These are phyloP conservation scores for Aspergillus texensis DNA, from an alignment of 2,329 filamentous ascomycete genomes.

Conservation along the genomic window DNA sequence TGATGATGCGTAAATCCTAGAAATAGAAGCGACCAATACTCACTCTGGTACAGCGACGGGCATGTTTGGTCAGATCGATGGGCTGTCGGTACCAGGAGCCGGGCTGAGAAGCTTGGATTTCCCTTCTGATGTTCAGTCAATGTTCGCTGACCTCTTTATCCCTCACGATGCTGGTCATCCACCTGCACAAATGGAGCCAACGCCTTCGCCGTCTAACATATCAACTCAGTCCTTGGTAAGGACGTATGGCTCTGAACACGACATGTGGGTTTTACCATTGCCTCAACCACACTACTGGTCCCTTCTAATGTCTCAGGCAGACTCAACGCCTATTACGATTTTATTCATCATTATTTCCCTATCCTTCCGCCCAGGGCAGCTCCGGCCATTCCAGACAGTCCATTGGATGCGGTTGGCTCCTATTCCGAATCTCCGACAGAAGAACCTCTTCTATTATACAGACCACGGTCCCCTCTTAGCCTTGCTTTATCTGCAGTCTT, in stretches of 20 bases:
- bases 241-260: slow-evolving; percentile 43
- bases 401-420: slow-evolving; percentile 36
- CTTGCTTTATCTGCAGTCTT: slow-evolving; percentile 48
- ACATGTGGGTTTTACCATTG: slow-evolving; percentile 37
- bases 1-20: slow-evolving; percentile 4
- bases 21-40: slow-evolving; percentile 18
- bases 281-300: not conserved
- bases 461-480: slow-evolving; percentile 46
- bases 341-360: slow-evolving; percentile 50
- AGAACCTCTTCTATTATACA: slow-evolving; percentile 36
- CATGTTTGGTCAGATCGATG: slow-evolving; percentile 46
- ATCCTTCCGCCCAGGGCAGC: slow-evolving; percentile 44
- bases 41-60: slow-evolving; percentile 30
- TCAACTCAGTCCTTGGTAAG: slow-evolving; percentile 37
- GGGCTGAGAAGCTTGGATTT: slow-evolving; percentile 45
- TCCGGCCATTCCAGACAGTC: slow-evolving; percentile 34
- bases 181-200: slow-evolving; percentile 31
- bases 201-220: slow-evolving; percentile 30
- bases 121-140: slow-evolving; percentile 37
- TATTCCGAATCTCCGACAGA: slow-evolving; percentile 33
- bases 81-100: slow-evolving; percentile 43
- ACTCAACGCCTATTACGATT: slow-evolving; percentile 50
- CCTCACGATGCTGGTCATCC: slow-evolving; percentile 26
- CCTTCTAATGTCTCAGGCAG: slow-evolving; percentile 30
- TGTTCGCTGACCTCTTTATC: slow-evolving; percentile 42